Evolutionary conservation across 2,329 filamentous ascomycete genomes (phyloP), one percentile per base, ranked within the genome.

Genomic region (Escovopsis sp.): DNA sequence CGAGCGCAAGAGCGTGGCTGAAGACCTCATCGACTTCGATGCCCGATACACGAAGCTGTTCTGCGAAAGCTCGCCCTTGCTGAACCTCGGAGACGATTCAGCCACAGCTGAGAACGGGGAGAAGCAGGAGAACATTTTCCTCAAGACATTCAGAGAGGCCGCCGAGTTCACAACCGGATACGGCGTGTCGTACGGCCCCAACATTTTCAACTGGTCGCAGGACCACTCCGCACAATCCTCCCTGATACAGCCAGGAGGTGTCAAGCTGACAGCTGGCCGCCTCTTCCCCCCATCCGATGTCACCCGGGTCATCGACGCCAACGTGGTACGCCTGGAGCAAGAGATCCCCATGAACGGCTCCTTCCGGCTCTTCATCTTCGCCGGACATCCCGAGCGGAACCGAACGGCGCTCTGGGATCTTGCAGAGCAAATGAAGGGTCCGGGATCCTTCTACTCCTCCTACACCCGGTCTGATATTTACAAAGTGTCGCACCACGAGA

Each of bases 151-250:
- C 67, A 94, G 94, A 55, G 82, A 83, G 38, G 76, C 76, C 21
- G 94, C 86, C 63, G 85, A 90, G 50, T 93, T 94, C 57, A 94
- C 86, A 10, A 86, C 80, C 43, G 87, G 87, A 39, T 94, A 93
- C 53, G 87, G 87, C 40, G 85, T 94, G 16, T 79, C 76, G 21
- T 94, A 94, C 62, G 70, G 77, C 43, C 68, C 80, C 36, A 94
- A 93, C 57, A 59, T 71, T 21, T 68, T 93, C 57, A 94, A 93
- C 61, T 93, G 85, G 83, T 81, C 79, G 9, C 56, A 72, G 1
- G 62, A 63, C 4, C 86, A 94, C 57, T 66, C 74, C 1, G 82
- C 79, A 12, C 67, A 79, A 48, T 83, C 81, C 14, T 58, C 68
- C 10, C 60, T 85, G 38, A 79, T 90, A 51, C 68, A 82, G 39